Evolutionary conservation across 768 basidiomycete species (phyloP).

Genomic region (Leccinum disarticulatum): DNA sequence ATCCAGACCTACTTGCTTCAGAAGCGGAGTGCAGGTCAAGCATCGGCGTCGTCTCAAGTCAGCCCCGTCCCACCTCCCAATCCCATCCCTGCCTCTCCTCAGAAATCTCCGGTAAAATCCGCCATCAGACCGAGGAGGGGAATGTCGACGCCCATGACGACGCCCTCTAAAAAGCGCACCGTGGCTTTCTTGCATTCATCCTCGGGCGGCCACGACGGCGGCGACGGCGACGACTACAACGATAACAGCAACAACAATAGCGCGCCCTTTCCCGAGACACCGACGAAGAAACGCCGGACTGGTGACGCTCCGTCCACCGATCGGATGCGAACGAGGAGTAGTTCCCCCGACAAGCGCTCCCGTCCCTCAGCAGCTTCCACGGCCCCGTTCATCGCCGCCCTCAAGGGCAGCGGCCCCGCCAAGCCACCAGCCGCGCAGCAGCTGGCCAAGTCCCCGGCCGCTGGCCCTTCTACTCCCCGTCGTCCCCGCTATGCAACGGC

Average conservation of each 20-base stretch:
- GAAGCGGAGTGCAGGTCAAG: not conserved
- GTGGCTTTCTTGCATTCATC: conserved; percentile 17
- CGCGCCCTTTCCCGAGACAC: conserved; percentile 38
- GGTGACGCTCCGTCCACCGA: conserved; percentile 19
- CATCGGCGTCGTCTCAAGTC: conserved; percentile 2
- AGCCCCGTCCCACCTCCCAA: not conserved
- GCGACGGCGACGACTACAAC: conserved; percentile 31
- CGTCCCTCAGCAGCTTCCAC: not conserved
- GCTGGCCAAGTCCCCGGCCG: not conserved
- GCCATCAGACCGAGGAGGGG: conserved; percentile 10
- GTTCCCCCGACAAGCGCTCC: conserved; percentile 12
- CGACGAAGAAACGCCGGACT: conserved; percentile 41
- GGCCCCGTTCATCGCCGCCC: conserved; percentile 21
- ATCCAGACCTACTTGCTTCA: conserved; percentile 17
- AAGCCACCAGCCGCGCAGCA: conserved; percentile 4
- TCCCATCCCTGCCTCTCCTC: conserved; percentile 8
- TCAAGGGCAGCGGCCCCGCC: conserved; percentile 9
- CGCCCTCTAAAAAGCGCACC: conserved; percentile 35
- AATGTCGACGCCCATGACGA: conserved; percentile 2
- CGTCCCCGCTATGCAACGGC: conserved; percentile 15
- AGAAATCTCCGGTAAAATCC: conserved; percentile 23
- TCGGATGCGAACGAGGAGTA: conserved; percentile 6
- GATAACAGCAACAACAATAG: not conserved
- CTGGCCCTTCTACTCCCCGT: conserved; percentile 28
- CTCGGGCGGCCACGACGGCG: conserved; percentile 18